Percentiles rank a stretch among this genome's conserved stretches.
Evolutionary conservation across 2,329 filamentous ascomycete species (phyloP).

Genomic region (Aspergillus calidoustus): DNA sequence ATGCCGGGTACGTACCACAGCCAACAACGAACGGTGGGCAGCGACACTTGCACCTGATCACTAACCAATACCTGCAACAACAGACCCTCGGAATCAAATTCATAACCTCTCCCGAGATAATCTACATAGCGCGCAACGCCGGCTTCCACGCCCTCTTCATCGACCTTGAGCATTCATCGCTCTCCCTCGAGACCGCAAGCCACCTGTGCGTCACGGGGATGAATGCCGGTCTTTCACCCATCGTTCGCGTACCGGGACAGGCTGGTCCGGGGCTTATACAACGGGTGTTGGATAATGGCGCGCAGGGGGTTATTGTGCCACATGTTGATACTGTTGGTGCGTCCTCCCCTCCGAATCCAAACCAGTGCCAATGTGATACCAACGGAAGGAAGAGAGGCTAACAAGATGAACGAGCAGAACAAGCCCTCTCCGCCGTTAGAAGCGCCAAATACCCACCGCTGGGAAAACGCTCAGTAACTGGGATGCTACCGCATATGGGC

Average conservation of each 20-base stretch:
- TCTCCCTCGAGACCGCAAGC: neutral
- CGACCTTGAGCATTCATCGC: neutral
- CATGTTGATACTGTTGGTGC: slow-evolving; percentile 25
- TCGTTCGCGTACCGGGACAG: slow-evolving; percentile 38
- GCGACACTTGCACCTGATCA: no score
- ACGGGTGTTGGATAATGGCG: slow-evolving; percentile 38
- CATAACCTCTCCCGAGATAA: neutral
- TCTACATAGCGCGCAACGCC: slow-evolving; percentile 1
- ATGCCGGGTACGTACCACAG: no score
- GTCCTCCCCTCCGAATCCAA: no score
- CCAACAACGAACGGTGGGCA: no score
- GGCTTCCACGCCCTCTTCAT: slow-evolving; percentile 7
- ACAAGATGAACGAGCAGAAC: no score
- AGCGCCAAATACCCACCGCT: slow-evolving; percentile 12
- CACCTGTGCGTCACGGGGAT: neutral
- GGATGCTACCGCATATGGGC: neutral
- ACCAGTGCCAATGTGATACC: no score
- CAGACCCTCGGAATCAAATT: no score
- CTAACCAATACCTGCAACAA: no score
- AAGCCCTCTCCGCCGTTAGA: neutral
- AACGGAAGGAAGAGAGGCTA: no score
- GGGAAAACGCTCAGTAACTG: slow-evolving; percentile 1
- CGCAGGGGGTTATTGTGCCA: slow-evolving; percentile 36
- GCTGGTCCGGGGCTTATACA: slow-evolving; percentile 39
- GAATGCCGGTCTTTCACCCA: slow-evolving; percentile 26